Evolutionary conservation across 2,329 filamentous ascomycete genomes (phyloP), one percentile per base, ranked within the genome.

Genomic region (Scedosporium aurantiacum): DNA sequence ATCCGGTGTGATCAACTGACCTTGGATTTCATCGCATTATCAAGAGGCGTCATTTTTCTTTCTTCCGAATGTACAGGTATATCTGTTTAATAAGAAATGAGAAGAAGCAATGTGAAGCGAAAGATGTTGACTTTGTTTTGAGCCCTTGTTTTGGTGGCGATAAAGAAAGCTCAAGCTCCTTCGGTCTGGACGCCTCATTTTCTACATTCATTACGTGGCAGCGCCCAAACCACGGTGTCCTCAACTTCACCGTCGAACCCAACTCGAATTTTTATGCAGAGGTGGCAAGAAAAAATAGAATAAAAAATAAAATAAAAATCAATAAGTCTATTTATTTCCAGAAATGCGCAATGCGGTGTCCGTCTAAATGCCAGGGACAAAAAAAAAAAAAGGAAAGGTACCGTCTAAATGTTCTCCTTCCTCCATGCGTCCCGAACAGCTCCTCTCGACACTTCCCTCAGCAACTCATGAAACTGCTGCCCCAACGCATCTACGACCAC

Each of bases 1-100:
- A 32, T 37, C 32, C 10, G 32, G 32, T 37, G 32, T 37, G 28
- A 37, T 37, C 32, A 37, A 37, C 74, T 62, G 75, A 88, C 87
- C 78, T 86, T 87, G 61, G 87, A 90, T 67, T 81, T 86, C 75
- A 90, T 75, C 8, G 82, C 85, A 71, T 79, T 82, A 69, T 91
- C 88, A 2, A 91, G 72, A 32, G 81, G 79, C 62, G 87, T 91
- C 58, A 50, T 50, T 23, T 16, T 55, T 4, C 6, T 25, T 1
- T 27, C 5, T 55, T 27, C 21, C 43, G 21, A 14, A 21, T 28
- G 21, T 12, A 28, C n/a, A 2, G 16, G 12, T 57, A 57, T 23
- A 7, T 40, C 6, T 58, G 12, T n/a, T 58, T 10, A 14, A 14
- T 8, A 45, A 41, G 16, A 25, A 43, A n/a, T 25, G 18, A 5